These are phyloP conservation scores for Macrophomina phaseolina DNA, from an alignment of 2,329 filamentous ascomycete species.

Conservation along the genomic window DNA sequence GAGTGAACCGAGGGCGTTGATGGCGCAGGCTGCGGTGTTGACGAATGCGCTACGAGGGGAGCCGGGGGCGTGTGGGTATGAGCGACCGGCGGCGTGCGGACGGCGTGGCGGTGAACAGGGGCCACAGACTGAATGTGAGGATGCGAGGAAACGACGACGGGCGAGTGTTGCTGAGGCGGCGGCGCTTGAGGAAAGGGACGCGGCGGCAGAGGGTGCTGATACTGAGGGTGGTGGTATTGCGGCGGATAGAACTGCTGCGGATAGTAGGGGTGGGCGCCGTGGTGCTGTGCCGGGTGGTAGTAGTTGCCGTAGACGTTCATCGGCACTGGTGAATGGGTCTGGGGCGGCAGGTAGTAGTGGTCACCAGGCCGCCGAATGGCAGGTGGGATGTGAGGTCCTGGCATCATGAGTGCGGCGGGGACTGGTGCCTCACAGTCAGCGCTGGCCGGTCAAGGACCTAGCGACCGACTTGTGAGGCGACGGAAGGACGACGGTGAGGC, in stretches of 20 bases:
- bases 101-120: constrained; percentile 46
- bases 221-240: constrained; percentile 46
- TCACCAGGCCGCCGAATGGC: constrained; percentile 49
- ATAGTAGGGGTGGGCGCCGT: constrained; percentile 45
- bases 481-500: constrained; percentile 28
- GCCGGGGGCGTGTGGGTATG: constrained; percentile 39
- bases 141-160: constrained; percentile 54
- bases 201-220: constrained; percentile 48
- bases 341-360: constrained; percentile 43
- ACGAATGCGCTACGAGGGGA: constrained; percentile 27
- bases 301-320: constrained; percentile 44
- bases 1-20: constrained; percentile 45
- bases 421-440: constrained; percentile 47
- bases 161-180: constrained; percentile 41
- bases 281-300: constrained; percentile 37
- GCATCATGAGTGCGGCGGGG: constrained; percentile 73
- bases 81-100: constrained; percentile 42
- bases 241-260: constrained; percentile 38
- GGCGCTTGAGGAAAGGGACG: constrained; percentile 39
- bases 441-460: constrained; percentile 42
- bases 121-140: constrained; percentile 56
- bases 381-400: constrained; percentile 61
- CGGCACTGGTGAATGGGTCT: constrained; percentile 46
- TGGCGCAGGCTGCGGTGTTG: constrained; percentile 31
- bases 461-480: constrained; percentile 48